phyloP scores from a whole-genome alignment of 257 asterid species.

The Plantago elongata region DNA sequence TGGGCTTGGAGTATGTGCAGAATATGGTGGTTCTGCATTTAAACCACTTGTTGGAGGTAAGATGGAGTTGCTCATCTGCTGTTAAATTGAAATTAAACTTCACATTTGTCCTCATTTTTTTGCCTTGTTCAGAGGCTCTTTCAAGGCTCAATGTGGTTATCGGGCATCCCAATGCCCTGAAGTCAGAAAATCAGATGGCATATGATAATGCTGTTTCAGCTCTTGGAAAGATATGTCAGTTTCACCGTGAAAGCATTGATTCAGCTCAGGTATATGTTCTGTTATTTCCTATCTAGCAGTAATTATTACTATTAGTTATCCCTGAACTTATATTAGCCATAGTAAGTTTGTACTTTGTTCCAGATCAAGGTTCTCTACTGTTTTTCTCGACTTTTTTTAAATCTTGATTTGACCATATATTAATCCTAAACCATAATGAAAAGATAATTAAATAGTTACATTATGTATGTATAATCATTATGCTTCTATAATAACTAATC shows the following conservation, averaged over 20 bases:
- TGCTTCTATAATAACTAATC: too few species aligned
- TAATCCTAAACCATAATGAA: too few species aligned
- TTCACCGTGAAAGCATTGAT: conserved; percentile 89
- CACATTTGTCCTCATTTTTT: conserved; percentile 12
- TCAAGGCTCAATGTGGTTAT: conserved; percentile 84
- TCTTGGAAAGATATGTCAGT: conserved; percentile 87
- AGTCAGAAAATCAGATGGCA: conserved; percentile 81
- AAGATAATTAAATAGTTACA: too few species aligned
- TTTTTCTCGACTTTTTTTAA: too few species aligned
- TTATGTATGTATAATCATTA: too few species aligned
- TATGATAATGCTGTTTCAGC: conserved; percentile 98
- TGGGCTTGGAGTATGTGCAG: conserved; percentile 98
- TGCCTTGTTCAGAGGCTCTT: conserved; percentile 64
- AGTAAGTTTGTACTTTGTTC: too few species aligned
- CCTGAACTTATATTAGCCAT: not conserved
- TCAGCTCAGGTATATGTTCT: conserved; percentile 61
- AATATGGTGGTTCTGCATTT: conserved; percentile 75
- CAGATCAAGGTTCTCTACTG: too few species aligned
- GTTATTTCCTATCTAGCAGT: not conserved
- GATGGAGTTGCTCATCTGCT: conserved; percentile 17
- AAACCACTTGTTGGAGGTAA: conserved; percentile 89
- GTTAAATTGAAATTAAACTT: not conserved
- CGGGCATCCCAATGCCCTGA: conserved; percentile 60
- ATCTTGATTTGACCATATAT: too few species aligned
- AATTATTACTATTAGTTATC: not conserved